phyloP scores from a whole-genome alignment of 2,329 filamentous ascomycete species.

The Ramularia collo-cygni region DNA sequence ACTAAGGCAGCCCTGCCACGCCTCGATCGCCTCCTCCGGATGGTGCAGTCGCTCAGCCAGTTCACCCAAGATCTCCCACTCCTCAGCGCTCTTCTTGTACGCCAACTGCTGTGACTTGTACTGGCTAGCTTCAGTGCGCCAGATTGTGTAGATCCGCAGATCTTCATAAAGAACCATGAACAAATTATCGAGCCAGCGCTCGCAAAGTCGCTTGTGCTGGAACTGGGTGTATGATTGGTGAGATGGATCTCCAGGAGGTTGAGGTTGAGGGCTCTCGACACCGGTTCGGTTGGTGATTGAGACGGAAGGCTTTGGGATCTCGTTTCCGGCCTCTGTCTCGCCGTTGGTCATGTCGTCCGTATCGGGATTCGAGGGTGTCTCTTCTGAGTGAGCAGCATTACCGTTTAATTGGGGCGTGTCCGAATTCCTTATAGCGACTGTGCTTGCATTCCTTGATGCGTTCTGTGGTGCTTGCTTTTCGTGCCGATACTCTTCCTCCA shows the following conservation, averaged over 20 bases:
- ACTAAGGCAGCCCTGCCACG: constrained; percentile 79
- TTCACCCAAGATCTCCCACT: constrained; percentile 96
- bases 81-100: constrained; percentile 93
- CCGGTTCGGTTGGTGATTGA: constrained; percentile 28
- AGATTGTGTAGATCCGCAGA: constrained; percentile 96
- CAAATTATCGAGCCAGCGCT: constrained; percentile 94
- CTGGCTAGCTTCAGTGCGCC: constrained; percentile 96
- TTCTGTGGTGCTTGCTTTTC: constrained; percentile 59
- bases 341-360: constrained; percentile 26
- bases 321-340: constrained; percentile 25
- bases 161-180: constrained; percentile 99
- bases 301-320: constrained; percentile 29
- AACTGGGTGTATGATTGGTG: constrained; percentile 79
- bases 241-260: constrained; percentile 45
- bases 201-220: constrained; percentile 93
- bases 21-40: constrained; percentile 82
- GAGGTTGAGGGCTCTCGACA: constrained; percentile 26
- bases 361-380: constrained; percentile 29
- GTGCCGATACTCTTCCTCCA: constrained; percentile 96
- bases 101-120: constrained; percentile 88
- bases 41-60: constrained; percentile 91
- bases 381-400: constrained; percentile 33
- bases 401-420: constrained; percentile 47
- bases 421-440: constrained; percentile 66
- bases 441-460: constrained; percentile 66